Evolutionary conservation across 2,329 filamentous ascomycete genomes (phyloP).

Genomic region (Botryotinia calthae): DNA sequence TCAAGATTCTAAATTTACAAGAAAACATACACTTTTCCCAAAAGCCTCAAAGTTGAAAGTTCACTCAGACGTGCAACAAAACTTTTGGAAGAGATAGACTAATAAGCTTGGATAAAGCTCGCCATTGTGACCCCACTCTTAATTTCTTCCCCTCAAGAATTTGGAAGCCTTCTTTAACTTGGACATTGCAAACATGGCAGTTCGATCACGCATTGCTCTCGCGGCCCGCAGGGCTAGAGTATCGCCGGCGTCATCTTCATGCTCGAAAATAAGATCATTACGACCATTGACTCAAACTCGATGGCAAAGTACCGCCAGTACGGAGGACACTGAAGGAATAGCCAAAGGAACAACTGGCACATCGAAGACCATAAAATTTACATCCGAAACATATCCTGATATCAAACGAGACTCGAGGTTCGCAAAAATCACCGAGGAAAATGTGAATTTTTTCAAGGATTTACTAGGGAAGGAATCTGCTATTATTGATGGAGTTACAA

Average conservation of each 20-base stretch:
- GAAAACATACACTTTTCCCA: neutral
- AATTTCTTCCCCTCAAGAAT: conserved; percentile 13
- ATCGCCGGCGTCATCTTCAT: conserved; percentile 17
- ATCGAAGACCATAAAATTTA: conserved; percentile 63
- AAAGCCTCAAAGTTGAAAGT: neutral
- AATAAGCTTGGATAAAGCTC: conserved; percentile 14
- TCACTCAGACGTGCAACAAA: conserved; percentile 10
- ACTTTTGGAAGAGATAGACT: neutral
- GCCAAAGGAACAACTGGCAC: conserved; percentile 34
- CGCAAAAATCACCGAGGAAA: conserved; percentile 67
- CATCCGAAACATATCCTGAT: conserved; percentile 80
- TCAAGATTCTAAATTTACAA: neutral
- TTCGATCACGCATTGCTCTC: conserved; percentile 31
- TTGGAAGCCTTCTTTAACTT: conserved; percentile 14
- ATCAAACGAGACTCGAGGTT: conserved; percentile 79
- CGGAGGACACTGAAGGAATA: conserved; percentile 33
- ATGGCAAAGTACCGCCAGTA: conserved; percentile 36
- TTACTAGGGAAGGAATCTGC: conserved; percentile 78
- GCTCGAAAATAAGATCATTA: conserved; percentile 22
- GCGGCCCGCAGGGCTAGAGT: conserved; percentile 34
- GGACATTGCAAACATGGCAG: conserved; percentile 30
- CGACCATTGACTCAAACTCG: conserved; percentile 31
- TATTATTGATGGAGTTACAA: conserved; percentile 77
- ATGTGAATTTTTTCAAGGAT: conserved; percentile 79
- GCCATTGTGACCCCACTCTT: conserved; percentile 12